Evolutionary conservation across 805 yeast species (phyloP).

Genomic region (Starmerella floris): DNA sequence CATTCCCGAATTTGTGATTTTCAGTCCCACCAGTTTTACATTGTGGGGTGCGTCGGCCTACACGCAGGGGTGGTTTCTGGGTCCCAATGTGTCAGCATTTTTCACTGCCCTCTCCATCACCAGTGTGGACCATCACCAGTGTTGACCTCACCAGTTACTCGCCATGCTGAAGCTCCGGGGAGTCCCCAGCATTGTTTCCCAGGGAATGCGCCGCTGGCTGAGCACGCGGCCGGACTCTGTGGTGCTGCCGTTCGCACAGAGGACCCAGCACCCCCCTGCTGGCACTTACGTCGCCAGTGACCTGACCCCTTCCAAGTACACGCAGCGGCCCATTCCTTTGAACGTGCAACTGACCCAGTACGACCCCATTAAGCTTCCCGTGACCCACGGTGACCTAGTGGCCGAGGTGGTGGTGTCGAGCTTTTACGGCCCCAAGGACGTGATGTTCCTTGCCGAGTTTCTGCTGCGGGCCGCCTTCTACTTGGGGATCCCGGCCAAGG

Average conservation of each 20-base stretch:
- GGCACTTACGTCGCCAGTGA: neutral
- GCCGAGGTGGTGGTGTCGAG: constrained; percentile 59
- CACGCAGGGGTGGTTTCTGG: no score
- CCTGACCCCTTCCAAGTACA: constrained; percentile 6
- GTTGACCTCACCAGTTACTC: no score
- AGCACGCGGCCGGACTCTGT: neutral
- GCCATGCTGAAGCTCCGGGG: neutral
- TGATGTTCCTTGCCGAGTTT: constrained; percentile 71
- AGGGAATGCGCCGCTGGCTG: neutral
- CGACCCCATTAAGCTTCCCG: constrained; percentile 60
- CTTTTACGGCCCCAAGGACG: constrained; percentile 53
- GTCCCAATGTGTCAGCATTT: no score
- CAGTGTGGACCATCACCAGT: no score
- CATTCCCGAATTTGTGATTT: no score
- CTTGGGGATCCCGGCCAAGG: constrained; percentile 73
- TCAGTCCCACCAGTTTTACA: no score
- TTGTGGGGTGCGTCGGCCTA: no score
- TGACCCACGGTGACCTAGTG: constrained; percentile 58
- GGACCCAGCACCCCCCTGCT: constrained; percentile 1
- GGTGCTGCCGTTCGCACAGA: neutral
- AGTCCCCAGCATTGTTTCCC: neutral
- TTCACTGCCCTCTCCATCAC: no score
- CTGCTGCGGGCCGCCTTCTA: constrained; percentile 82
- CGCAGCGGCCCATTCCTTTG: constrained; percentile 38
- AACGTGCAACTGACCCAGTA: constrained; percentile 70